Evolutionary conservation across 1,139 yeast species (phyloP).

Genomic region (Zygotorulaspora mrakii): DNA sequence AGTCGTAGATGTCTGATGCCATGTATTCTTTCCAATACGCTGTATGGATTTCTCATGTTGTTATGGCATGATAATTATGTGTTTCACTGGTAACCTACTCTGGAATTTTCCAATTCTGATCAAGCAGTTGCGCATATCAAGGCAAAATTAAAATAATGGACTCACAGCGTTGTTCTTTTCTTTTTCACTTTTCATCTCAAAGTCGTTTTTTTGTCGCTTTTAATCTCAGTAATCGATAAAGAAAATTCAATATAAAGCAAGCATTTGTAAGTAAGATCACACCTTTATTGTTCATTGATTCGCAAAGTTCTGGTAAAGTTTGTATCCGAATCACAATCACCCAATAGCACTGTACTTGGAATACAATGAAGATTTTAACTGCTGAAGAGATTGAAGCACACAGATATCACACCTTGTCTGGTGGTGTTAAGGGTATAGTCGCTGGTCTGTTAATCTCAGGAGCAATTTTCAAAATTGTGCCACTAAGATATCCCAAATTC

Average conservation of each 20-base stretch:
- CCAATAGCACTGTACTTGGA: too few species aligned
- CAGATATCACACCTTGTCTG: constrained; percentile 50
- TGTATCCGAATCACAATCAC: too few species aligned
- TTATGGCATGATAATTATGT: not conserved
- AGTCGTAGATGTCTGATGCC: not conserved
- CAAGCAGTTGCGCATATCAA: not conserved
- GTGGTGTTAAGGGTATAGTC: constrained; percentile 60
- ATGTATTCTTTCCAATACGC: not conserved
- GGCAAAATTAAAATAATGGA: too few species aligned
- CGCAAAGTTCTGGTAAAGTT: too few species aligned
- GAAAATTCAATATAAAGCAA: constrained; percentile 1
- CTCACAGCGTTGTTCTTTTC: too few species aligned
- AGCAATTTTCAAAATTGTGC: constrained; percentile 46
- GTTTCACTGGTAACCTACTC: too few species aligned
- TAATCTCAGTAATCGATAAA: not conserved
- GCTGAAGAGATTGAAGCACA: constrained; percentile 66
- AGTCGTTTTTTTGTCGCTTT: constrained; percentile 4
- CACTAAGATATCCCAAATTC: constrained; percentile 44
- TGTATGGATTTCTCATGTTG: too few species aligned
- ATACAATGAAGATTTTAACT: constrained; percentile 60
- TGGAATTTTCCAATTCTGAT: too few species aligned
- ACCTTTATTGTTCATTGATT: not conserved
- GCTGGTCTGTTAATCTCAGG: constrained; percentile 54
- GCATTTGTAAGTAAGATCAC: not conserved
- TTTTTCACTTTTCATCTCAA: constrained; percentile 1